Evolutionary conservation across 176 grass and related monocot genomes (phyloP).

Genomic region (Oryza coarctata): DNA sequence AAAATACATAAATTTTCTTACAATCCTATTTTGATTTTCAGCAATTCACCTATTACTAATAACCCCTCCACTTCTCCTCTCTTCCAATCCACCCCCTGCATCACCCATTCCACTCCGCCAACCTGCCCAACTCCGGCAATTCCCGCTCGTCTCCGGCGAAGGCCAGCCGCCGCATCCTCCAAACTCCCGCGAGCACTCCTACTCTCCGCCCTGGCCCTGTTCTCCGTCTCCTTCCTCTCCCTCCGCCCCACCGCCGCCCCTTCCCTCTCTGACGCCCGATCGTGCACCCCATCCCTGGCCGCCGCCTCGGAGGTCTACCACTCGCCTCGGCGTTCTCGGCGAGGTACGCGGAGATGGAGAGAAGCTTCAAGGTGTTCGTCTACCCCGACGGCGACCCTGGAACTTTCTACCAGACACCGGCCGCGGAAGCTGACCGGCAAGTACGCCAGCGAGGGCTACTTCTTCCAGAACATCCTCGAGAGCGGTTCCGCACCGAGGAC

Average conservation of each 20-base stretch:
- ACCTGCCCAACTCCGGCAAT: slow-evolving; percentile 46
- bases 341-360: slow-evolving; percentile 29
- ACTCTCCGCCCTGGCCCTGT: neutral
- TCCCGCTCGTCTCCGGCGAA: slow-evolving; percentile 44
- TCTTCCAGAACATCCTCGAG: slow-evolving; percentile 94
- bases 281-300: neutral
- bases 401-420: slow-evolving; percentile 67
- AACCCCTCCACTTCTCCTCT: neutral
- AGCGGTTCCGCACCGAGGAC: slow-evolving; percentile 65
- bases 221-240: neutral
- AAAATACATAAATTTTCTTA: no score
- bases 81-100: neutral
- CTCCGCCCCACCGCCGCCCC: neutral
- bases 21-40: neutral
- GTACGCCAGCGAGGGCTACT: slow-evolving; percentile 95
- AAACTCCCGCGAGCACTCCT: neutral
- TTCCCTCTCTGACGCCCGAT: neutral
- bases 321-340: slow-evolving; percentile 16
- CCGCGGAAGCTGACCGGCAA: slow-evolving; percentile 92
- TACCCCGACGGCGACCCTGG: slow-evolving; percentile 14
- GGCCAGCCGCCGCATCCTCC: neutral
- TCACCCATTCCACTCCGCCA: neutral
- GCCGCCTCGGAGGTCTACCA: slow-evolving; percentile 17
- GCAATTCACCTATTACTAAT: neutral
- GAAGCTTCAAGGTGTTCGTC: slow-evolving; percentile 40